Percentiles rank a stretch among this genome's conserved stretches.
phyloP scores from a whole-genome alignment of 164 flowering plant genomes.

The Vitis amurensis region DNA sequence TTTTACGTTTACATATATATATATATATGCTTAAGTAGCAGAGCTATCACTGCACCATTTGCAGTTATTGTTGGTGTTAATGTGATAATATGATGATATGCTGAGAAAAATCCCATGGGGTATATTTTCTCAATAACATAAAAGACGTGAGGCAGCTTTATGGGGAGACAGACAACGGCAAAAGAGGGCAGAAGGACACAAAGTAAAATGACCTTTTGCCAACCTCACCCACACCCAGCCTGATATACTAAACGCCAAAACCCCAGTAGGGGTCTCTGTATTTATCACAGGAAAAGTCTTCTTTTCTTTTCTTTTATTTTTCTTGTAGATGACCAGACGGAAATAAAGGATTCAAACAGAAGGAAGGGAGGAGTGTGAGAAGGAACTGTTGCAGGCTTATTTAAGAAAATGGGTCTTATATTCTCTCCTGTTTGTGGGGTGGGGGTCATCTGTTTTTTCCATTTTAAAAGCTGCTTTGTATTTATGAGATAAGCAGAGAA shows the following conservation, averaged over 20 bases:
- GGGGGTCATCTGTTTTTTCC: slow-evolving; percentile 24
- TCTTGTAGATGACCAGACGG: slow-evolving; percentile 33
- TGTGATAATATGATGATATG: too few relatives aligned
- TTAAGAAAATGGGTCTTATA: slow-evolving; percentile 30
- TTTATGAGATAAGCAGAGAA: slow-evolving; percentile 31
- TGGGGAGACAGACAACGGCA: slow-evolving; percentile 21
- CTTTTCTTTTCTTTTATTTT: not conserved
- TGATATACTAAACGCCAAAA: slow-evolving; percentile 28
- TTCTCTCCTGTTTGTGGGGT: slow-evolving; percentile 23
- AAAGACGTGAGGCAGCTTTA: slow-evolving; percentile 27
- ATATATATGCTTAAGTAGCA: too few relatives aligned
- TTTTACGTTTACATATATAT: too few relatives aligned
- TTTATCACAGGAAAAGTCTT: slow-evolving; percentile 29
- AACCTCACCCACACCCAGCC: slow-evolving; percentile 26
- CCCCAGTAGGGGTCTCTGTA: slow-evolving; percentile 40
- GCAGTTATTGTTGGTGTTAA: too few relatives aligned
- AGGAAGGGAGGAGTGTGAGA: slow-evolving; percentile 7
- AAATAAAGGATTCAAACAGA: slow-evolving; percentile 22
- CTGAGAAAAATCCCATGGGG: too few relatives aligned
- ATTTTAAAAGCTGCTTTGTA: slow-evolving; percentile 30
- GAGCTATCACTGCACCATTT: too few relatives aligned
- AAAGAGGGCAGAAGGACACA: slow-evolving; percentile 11
- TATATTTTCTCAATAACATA: not conserved
- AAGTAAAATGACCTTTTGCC: slow-evolving; percentile 23
- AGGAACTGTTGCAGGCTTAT: slow-evolving; percentile 12